Base-by-base conservation (phyloP, 306 rosid genomes). In the Echinosophora koreensis region DNA sequence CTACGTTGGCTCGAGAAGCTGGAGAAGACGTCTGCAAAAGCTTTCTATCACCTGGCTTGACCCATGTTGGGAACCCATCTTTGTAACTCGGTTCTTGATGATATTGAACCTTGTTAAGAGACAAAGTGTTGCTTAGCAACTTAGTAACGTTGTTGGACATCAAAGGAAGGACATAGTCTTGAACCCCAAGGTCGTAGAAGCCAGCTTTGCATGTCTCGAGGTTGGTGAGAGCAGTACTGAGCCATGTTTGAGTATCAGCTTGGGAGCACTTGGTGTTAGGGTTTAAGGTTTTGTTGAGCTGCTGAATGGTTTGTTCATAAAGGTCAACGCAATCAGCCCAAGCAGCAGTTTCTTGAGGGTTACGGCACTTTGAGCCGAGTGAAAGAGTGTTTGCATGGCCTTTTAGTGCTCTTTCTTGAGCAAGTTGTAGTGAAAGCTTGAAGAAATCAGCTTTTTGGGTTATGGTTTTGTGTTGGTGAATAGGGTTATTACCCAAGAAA, bases 291-390 rank as follows among this genome's bases (percentile, higher is more conserved):
- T 79, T 54, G 87, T 87, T 91, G 54, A 91, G 88, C 30, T 56
- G 84, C 0, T 0, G 63, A 17, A 87, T 59, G 18, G 93, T 83
- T 65, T 78, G 66, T 5, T 91, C 79, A 62, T 87, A 91, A 28
- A 91, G 94, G 62, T 83, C 86, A 16, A 87, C 75, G 12, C 97
- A 91, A 50, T 91, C 94, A 2, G 74, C 44, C 94, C 91, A 91
- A 8, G 94, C 97, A 5, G 87, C 69, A 4, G 35, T 86, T 63
- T 88, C 92, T 0, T 11, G 57, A 1, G 68, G 50, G 73, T 83
- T 84, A 0, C 51, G 69, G 57, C 88, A 89, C 61, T 87, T 89
- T 6, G 88, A 62, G 3, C 85, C 86, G 0, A 86, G 61, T 10
- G 92, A 81, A 10, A 77, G 28, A 5, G 83, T 67, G 67, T 75